A percentile compares a stretch with the other conserved stretches of the same genome.
These are phyloP conservation scores for Arthrobotrys megalospora DNA, from an alignment of 2,329 filamentous ascomycete genomes.

Conservation along the genomic window DNA sequence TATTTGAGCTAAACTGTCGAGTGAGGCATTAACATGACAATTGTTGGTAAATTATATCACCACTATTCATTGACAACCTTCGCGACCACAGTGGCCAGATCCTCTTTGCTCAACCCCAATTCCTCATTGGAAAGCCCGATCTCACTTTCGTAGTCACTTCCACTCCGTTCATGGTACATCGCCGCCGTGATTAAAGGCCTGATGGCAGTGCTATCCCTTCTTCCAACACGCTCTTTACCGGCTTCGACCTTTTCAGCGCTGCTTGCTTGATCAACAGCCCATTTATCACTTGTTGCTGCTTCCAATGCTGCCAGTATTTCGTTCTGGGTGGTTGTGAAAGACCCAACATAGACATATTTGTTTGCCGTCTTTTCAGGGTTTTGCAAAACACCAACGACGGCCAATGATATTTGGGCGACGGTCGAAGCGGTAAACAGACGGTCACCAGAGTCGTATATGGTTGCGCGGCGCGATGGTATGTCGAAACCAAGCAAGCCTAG, in stretches of 20 bases:
- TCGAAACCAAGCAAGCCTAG: slow-evolving; percentile 72
- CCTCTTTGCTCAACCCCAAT: slow-evolving; percentile 24
- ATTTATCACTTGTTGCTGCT: slow-evolving; percentile 70
- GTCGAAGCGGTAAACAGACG: slow-evolving; percentile 72
- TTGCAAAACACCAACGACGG: slow-evolving; percentile 71
- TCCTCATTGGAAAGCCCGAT: slow-evolving; percentile 46
- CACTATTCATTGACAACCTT: slow-evolving; percentile 3
- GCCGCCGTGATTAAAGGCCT: slow-evolving; percentile 52
- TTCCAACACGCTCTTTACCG: slow-evolving; percentile 66
- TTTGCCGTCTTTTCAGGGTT: slow-evolving; percentile 73
- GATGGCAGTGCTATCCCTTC: slow-evolving; percentile 53
- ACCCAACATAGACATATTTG: slow-evolving; percentile 73
- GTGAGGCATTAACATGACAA: no score
- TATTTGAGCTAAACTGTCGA: no score
- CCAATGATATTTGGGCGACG: slow-evolving; percentile 71
- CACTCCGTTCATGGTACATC: slow-evolving; percentile 54
- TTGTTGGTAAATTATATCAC: not conserved
- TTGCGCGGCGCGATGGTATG: slow-evolving; percentile 70
- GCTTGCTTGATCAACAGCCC: slow-evolving; percentile 68
- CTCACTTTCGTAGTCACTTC: slow-evolving; percentile 50
- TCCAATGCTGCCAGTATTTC: slow-evolving; percentile 73
- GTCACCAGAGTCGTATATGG: slow-evolving; percentile 74
- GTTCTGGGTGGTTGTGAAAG: slow-evolving; percentile 74
- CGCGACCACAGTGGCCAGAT: slow-evolving; percentile 34
- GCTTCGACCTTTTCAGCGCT: slow-evolving; percentile 68